Evolutionary conservation across 108 stramenopile species (phyloP).

Genomic region (Discostella stelligeroides): DNA sequence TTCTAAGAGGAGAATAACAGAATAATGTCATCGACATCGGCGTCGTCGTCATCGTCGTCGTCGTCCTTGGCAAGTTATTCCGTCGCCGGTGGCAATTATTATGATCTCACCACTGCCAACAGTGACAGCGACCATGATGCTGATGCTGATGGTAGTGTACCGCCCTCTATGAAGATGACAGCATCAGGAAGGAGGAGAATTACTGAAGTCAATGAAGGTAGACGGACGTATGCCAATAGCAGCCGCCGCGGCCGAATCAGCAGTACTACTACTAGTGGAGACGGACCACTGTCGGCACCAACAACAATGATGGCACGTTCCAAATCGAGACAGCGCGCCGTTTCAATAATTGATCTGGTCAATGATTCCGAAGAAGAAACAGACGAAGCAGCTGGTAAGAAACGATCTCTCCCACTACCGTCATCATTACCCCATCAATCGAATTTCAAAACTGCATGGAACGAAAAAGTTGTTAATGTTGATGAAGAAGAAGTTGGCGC

Average conservation of each 20-base stretch:
- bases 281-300: no score
- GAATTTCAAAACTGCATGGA: no score
- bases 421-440: no score
- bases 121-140: not conserved
- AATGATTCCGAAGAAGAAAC: not conserved
- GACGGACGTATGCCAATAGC: no score
- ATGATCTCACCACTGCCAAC: not conserved
- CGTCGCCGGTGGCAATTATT: constrained; percentile 6
- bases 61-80: not conserved
- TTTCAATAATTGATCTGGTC: constrained; percentile 3
- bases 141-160: not conserved
- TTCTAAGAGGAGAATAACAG: no score
- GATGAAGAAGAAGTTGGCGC: not conserved
- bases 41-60: not conserved
- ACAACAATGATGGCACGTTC: no score
- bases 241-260: no score
- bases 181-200: not conserved
- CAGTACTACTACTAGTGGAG: no score
- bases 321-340: not conserved
- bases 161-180: no score
- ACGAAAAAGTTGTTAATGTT: no score
- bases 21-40: no score
- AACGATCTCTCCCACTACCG: not conserved
- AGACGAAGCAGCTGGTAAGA: not conserved
- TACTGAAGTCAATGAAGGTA: no score